Evolutionary conservation across 352 stramenopile genomes (phyloP), one percentile per base, ranked within the genome.

Genomic region (Aphanomyces astaci): DNA sequence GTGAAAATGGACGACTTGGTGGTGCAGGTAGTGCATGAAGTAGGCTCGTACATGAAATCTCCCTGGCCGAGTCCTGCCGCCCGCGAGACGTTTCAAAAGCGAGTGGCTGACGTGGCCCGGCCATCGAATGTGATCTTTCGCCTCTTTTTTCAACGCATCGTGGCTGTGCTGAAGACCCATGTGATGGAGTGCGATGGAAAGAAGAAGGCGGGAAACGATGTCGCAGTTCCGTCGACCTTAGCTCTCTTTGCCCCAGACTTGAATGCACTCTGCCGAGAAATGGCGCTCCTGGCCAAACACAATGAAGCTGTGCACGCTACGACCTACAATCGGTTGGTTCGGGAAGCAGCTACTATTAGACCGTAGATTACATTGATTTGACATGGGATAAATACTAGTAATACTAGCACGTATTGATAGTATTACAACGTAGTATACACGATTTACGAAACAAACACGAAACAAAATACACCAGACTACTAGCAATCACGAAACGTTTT

Each of bases 231-330:
- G 45, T 40, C 76, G 11, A 88, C 84, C 25, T 71, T 92, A 24
- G 62, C 71, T 9, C 73, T 78, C 10, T 89, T 89, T 60, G 75
- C 75, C 0, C 30, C 48, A 0, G 78, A 90, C 24, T 73, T 92
- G 13, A 62, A 54, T 11, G 74, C 75, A 31, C 33, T 81, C 13
- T 78, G 68, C 19, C 30, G 33, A 13, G 62, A 63, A 27, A 63
- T 88, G 33, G 72, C 64, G 33, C 76, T 75, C 36, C 71, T 92
- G 19, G 77, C 73, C n/a, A 76, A 79, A 66, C 84, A 89, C 75
- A 92, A 92, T 48, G 79, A 90, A 57, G 74, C 55, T 10, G 81
- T 89, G 19, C 76, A 89, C 51, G 82, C 75, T 31, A 66, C 77
- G 9, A 69, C 85, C 28, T 92, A 92, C 79, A 92, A 89, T 64